Base-by-base conservation (phyloP, 2,329 filamentous ascomycete species). In the Aspergillus pseudoviridinutans region DNA sequence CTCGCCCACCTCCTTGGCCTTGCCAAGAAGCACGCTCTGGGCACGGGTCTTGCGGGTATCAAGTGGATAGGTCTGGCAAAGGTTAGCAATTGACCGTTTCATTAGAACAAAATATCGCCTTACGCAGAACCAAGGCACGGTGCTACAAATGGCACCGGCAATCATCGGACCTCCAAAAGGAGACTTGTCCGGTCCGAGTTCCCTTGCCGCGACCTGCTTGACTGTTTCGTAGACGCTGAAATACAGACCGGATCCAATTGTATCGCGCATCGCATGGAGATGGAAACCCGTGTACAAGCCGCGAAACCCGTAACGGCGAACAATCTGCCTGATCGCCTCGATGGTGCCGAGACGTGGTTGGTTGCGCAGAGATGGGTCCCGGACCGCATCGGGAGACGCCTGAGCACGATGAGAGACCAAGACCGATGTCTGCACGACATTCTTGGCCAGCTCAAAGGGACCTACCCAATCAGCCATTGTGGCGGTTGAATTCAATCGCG, bases 1-100 rank as follows among this genome's bases (percentile, higher is more conserved):
- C 59, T 77, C 74, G 22, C 73, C 74, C 44, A 77, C 69, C 58
- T 78, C 74, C 53, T 74, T 74, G 29, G 70, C 60, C 56, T 76
- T 74, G 12, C 76, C 76, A 12, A 80, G 70, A 8, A 80, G 67
- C 44, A 78, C 73, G 53, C 77, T 79, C 62, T 80, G 78, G 1
- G 76, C 75, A 17, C 77, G 78, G n/a, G 78, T 80, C 64, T 80
- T 80, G 57, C 75, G 74, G 2, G 78, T 79, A 58, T 80, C 78
- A 10, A 80, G 72, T 0, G 77, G 76, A 58, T 80, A 80, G 3
- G 78, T 80, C 77, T 79, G 53, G 32, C 35, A 28, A 8, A 24
- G 2, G 49, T 67, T 50, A 62, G 57, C 54, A 24, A 4, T 20
- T 8, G 32, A 12, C 17, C 22, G 3, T 12, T 3, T 12, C 14